Evolutionary conservation across 192 early-diverging fungal species (phyloP).

Genomic region (Dissophora ornata): DNA sequence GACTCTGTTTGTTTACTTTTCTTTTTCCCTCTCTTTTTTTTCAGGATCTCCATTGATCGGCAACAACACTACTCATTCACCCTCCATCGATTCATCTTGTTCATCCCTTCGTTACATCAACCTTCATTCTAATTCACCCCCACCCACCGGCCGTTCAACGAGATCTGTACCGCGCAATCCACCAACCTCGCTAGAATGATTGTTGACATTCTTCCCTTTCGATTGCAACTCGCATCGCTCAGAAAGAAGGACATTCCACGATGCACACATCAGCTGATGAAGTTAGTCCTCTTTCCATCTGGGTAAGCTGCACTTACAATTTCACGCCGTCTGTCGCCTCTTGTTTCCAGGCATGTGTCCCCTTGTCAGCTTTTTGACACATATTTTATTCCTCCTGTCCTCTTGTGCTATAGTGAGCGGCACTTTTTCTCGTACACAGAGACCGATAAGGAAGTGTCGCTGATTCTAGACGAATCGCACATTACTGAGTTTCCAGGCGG

Average conservation of each 20-base stretch:
- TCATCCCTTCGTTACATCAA: too few relatives aligned
- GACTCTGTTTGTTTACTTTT: conserved; percentile 1
- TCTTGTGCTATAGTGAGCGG: conserved; percentile 18
- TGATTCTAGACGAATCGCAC: conserved; percentile 42
- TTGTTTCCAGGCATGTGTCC: too few relatives aligned
- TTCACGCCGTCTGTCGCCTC: too few relatives aligned
- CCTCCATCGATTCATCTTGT: too few relatives aligned
- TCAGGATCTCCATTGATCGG: conserved; percentile 9
- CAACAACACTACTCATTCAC: not conserved
- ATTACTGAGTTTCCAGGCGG: conserved; percentile 25
- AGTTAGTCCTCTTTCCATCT: conserved; percentile 40
- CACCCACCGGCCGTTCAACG: too few relatives aligned
- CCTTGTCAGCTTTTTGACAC: too few relatives aligned
- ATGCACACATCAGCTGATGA: conserved; percentile 55
- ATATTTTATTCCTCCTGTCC: too few relatives aligned
- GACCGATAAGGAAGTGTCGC: conserved; percentile 50
- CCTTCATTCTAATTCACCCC: too few relatives aligned
- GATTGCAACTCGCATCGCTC: conserved; percentile 46
- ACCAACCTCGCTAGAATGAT: conserved; percentile 24
- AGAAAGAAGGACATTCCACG: conserved; percentile 44
- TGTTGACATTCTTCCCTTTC: conserved; percentile 50
- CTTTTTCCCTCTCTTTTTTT: conserved; percentile 21
- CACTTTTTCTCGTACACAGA: conserved; percentile 55
- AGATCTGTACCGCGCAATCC: too few relatives aligned
- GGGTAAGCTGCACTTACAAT: conserved; percentile 17